Base-by-base conservation (phyloP, 352 stramenopile species). In the Phytophthora agathidicida region DNA sequence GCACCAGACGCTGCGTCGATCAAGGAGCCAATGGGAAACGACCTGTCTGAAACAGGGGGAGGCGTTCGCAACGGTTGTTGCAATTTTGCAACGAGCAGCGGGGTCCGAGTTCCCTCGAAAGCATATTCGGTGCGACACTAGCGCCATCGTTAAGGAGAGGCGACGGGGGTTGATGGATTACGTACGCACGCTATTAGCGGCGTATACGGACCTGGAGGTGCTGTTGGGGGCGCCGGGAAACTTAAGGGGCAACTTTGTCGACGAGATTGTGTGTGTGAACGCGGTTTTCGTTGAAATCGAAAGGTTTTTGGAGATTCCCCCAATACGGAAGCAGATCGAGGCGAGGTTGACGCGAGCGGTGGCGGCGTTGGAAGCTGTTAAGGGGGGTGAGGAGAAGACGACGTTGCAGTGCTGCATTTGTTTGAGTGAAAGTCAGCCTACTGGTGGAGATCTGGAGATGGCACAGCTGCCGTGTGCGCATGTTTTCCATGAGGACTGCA, bases 401-500 rank as follows among this genome's bases (percentile, higher is more conserved):
- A 10, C 16, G 17, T 20, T 8, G 2, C 57, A 55, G 23, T 73
- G 64, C 51, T 65, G 51, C 8, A 64, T 73, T 42, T 73, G 64
- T 23, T 22, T 73, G 14, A 38, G 51, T 1, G 46, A 65, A 7
- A 58, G 27, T n/a, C 13, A 52, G 9, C 31, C 24, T 36, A 64
- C 23, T 28, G 42, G 16, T 3, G 31, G 7, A 43, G 20, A 43
- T 37, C 60, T 67, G 43, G 23, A 28, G n/a, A 66, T 80, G 64
- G 66, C 79, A 10, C 41, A 52, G 9, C 46, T 87, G 32, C 65
- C 76, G 14, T 89, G 79, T 26, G 20, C 20, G 11, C 79, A 89
- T 46, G 42, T 67, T 22, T 89, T 84, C 43, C 79, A 87, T 52
- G 76, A 87, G 61, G 55, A 77, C 62, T 89, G 79, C 39, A 69